Conservation (phyloP, 257 asterid species). For the Fraxinus pennsylvanica region DNA sequence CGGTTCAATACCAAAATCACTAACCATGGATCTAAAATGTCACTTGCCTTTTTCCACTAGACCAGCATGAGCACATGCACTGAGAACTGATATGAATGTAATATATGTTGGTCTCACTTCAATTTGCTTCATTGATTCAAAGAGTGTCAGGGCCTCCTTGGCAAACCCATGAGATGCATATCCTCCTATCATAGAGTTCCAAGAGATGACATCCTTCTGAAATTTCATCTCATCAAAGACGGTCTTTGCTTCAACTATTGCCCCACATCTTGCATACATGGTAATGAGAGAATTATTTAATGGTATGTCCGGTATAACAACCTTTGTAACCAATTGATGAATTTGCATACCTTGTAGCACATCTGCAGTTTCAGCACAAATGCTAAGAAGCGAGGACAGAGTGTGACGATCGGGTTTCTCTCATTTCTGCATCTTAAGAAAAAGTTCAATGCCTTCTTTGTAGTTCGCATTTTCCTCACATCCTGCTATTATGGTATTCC, state of each 20-base stretch:
- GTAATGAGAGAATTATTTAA: conserved; percentile 78
- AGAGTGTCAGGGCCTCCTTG: conserved; percentile 63
- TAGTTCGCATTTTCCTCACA: conserved; percentile 56
- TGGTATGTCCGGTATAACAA: conserved; percentile 58
- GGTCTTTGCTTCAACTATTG: conserved; percentile 66
- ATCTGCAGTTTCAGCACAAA: conserved; percentile 28
- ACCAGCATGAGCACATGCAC: conserved; percentile 83
- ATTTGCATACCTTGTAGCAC: conserved; percentile 37
- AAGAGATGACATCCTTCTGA: conserved; percentile 34
- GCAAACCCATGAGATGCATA: conserved; percentile 55
- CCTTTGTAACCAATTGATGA: conserved; percentile 66
- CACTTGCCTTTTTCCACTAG: conserved; percentile 61
- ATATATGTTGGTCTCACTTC: conserved; percentile 63
- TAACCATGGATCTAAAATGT: conserved; percentile 64
- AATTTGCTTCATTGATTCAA: conserved; percentile 63
- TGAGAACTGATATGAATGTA: conserved; percentile 76
- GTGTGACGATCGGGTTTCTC: conserved; percentile 78
- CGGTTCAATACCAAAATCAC: conserved; percentile 68
- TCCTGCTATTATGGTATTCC: conserved; percentile 62
- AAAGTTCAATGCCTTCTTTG: conserved; percentile 57
- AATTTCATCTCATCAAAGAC: conserved; percentile 57
- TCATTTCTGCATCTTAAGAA: conserved; percentile 60
- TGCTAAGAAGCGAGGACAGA: conserved; percentile 72
- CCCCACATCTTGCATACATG: conserved; percentile 84
- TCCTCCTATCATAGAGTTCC: conserved; percentile 43